Base-by-base conservation (phyloP, 1,284 basidiomycete species). In the Ganoderma resinaceum region DNA sequence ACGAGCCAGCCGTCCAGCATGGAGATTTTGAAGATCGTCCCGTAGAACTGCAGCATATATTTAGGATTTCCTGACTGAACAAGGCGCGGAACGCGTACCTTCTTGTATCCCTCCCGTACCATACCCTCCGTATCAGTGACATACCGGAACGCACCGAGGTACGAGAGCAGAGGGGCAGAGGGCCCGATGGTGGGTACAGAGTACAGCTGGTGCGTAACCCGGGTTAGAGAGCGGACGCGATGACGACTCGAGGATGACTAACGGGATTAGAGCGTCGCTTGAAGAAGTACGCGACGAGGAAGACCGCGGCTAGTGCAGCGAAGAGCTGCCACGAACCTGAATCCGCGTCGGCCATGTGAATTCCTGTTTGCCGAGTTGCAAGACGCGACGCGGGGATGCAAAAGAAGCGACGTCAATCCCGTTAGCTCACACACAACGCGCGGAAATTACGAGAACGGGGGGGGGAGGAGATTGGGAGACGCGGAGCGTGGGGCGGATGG, bases 21-120 rank as follows among this genome's bases (percentile, higher is more conserved):
- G 0, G 85, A 75, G 2, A 87, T 69, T 67, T 83, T 86, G 79
- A 85, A 87, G 1, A 80, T 71, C 0, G 68, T 66, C 1, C 77
- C 75, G 18, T 78, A 80, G 69, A 82, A 79, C 83, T 84, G 57
- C 12, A 26, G 38, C 31, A 31, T 35, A 37, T 16, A 23, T 59
- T 20, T 29, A 14, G 58, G 29, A 35, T 18, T 23, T 29, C 18
- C 20, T 29, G n/a, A 26, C 3, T 7, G 29, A 52, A 49, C 29
- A 12, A 23, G 14, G 38, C 35, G 59, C 49, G 20, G 33, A 20
- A 53, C 23, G 46, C 63, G 42, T 57, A 81, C 78, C 71, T 80
- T 80, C 61, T 76, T 66, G 65, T 79, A 79, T 0, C 79, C 80
- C 61, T 79, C 77, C 52, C 77, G 70, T 7, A 80, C 38, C 68